These are phyloP conservation scores for Pezicula rhizophila DNA, from an alignment of 2,329 filamentous ascomycete genomes.

Conservation along the genomic window DNA sequence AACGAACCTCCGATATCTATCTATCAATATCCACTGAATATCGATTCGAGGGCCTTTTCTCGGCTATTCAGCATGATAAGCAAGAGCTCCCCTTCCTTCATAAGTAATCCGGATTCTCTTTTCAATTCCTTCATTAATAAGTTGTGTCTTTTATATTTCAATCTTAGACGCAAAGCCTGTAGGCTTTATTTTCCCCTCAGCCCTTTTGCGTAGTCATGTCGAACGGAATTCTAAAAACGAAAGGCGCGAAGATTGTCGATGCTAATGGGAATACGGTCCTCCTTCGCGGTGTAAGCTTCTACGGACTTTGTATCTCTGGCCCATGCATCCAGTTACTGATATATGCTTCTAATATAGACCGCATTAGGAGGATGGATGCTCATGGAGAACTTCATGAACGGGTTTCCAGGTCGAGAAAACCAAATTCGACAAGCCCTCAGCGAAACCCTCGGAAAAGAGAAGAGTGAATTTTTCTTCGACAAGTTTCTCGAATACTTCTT, in stretches of 20 bases:
- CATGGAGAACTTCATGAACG: slow-evolving; percentile 57
- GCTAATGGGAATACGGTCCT: slow-evolving; percentile 30
- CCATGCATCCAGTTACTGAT: slow-evolving; percentile 1
- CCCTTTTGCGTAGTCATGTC: slow-evolving; percentile 13
- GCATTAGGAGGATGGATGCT: slow-evolving; percentile 17
- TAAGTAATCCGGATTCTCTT: too few species aligned
- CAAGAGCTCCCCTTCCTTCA: too few species aligned
- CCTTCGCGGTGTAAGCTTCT: slow-evolving; percentile 21
- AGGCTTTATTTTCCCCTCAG: background rate
- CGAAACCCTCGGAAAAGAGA: slow-evolving; percentile 44
- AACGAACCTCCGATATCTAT: too few species aligned
- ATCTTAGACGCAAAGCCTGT: too few species aligned
- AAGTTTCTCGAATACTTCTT: slow-evolving; percentile 51
- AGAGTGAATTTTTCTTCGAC: slow-evolving; percentile 52
- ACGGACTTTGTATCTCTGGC: background rate
- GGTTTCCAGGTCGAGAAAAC: slow-evolving; percentile 49
- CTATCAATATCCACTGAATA: too few species aligned
- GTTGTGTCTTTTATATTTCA: background rate
- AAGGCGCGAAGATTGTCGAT: slow-evolving; percentile 34
- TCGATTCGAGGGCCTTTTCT: too few species aligned
- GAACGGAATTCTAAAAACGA: slow-evolving; percentile 30
- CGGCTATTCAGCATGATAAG: too few species aligned
- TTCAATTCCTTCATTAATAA: too few species aligned
- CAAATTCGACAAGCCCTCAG: slow-evolving; percentile 46
- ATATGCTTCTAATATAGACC: background rate